Conservation (phyloP, 1,284 basidiomycete genomes). For the Tilletia caries region DNA sequence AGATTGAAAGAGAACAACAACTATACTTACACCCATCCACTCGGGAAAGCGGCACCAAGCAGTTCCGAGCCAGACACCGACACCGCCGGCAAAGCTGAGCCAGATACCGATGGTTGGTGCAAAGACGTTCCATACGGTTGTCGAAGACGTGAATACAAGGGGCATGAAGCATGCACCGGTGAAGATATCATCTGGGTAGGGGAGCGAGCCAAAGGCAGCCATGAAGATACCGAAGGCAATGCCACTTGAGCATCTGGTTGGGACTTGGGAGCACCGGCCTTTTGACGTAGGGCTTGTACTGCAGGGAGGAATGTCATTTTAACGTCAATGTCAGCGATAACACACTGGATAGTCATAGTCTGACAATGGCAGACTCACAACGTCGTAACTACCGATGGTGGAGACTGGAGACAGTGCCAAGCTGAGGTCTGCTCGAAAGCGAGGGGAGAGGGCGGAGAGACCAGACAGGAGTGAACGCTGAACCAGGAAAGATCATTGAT, state of each 20-base stretch:
- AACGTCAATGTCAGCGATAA: no score
- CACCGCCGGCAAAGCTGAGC: conserved; percentile 41
- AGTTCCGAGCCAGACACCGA: conserved; percentile 45
- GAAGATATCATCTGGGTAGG: conserved; percentile 36
- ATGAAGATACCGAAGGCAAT: conserved; percentile 44
- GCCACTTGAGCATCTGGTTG: conserved; percentile 36
- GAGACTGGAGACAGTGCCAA: conserved; percentile 42
- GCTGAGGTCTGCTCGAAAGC: conserved; percentile 36
- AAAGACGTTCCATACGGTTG: conserved; percentile 23
- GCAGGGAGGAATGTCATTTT: no score
- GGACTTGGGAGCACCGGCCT: conserved; percentile 28
- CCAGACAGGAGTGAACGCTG: conserved; percentile 40
- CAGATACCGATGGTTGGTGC: conserved; percentile 25
- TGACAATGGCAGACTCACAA: no score
- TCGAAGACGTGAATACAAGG: conserved; percentile 43
- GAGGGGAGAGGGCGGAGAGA: conserved; percentile 34
- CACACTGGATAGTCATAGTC: no score
- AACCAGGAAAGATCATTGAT: conserved; percentile 45
- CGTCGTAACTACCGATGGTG: conserved; percentile 34
- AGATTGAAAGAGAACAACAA: no score
- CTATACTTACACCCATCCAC: no score
- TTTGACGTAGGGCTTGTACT: conserved; percentile 34
- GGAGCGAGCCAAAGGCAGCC: conserved; percentile 43
- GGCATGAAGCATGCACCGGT: conserved; percentile 34
- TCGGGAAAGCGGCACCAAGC: no score